Conservation (phyloP, 2,329 filamentous ascomycete species). For the Penicillium sp. region DNA sequence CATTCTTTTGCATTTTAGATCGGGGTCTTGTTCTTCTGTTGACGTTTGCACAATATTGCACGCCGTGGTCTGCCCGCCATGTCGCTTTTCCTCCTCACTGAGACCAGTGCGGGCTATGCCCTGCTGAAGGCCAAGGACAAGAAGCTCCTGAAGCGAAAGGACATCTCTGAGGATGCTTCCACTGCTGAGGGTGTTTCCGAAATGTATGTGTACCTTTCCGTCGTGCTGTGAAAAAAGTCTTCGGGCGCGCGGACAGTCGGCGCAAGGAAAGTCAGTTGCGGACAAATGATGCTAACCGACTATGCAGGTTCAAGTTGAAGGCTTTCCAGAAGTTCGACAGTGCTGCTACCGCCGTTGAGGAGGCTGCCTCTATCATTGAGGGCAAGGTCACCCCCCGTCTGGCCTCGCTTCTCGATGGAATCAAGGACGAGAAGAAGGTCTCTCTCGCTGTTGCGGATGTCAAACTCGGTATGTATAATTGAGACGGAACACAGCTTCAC, state of each 20-base stretch:
- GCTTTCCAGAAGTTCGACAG: constrained; percentile 97
- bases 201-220: constrained; percentile 57
- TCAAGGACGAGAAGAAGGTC: constrained; percentile 97
- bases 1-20: constrained; percentile 23
- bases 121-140: constrained; percentile 98
- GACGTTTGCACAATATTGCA: constrained; percentile 19
- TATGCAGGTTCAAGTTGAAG: constrained; percentile 78
- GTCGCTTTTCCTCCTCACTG: constrained; percentile 88
- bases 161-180: constrained; percentile 67
- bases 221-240: constrained; percentile 4
- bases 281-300: constrained; percentile 20
- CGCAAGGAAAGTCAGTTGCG: constrained; percentile 28
- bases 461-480: constrained; percentile 62
- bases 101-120: constrained; percentile 95
- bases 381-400: constrained; percentile 92
- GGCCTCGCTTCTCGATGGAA: constrained; percentile 71
- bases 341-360: constrained; percentile 81
- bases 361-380: constrained; percentile 82
- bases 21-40: constrained; percentile 14
- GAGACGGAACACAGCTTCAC: background rate
- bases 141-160: constrained; percentile 88
- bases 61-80: constrained; percentile 50
- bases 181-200: constrained; percentile 80
- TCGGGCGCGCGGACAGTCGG: constrained; percentile 4
- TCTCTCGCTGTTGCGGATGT: constrained; percentile 90